phyloP scores from a whole-genome alignment of 2,329 filamentous ascomycete genomes.

The Aureobasidium sp. region DNA sequence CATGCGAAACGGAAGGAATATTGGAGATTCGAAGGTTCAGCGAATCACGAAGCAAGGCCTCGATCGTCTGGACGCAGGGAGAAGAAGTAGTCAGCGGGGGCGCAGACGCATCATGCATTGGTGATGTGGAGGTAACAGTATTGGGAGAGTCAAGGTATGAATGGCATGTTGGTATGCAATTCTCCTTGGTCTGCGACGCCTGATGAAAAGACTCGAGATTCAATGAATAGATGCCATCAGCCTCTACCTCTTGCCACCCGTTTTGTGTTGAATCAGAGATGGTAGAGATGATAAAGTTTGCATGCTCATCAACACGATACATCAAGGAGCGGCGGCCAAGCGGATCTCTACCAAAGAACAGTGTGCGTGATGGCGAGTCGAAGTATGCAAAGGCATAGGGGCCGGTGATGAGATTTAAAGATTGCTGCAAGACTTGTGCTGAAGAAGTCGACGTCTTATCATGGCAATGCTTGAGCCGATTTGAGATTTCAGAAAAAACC shows the following conservation, averaged over 20 bases:
- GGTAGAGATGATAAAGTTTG: conserved; percentile 60
- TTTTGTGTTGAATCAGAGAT: conserved; percentile 49
- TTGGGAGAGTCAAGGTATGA: not conserved
- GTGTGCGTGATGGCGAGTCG: conserved; percentile 51
- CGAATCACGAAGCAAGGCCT: conserved; percentile 23
- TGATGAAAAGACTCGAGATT: conserved; percentile 38
- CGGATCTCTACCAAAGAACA: conserved; percentile 83
- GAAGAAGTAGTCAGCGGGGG: not conserved
- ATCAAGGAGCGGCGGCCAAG: conserved; percentile 81
- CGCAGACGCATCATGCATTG: not conserved
- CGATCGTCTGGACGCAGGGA: conserved; percentile 3
- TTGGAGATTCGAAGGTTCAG: conserved; percentile 43
- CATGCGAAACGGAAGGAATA: conserved; percentile 48
- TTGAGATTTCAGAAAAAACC: conserved; percentile 54
- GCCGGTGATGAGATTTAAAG: conserved; percentile 40
- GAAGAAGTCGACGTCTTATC: conserved; percentile 19
- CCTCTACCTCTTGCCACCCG: conserved; percentile 73
- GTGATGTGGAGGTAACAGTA: not conserved
- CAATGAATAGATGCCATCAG: conserved; percentile 71
- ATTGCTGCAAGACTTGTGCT: conserved; percentile 7
- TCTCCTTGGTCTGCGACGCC: not conserved
- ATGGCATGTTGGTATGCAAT: not conserved
- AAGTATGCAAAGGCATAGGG: conserved; percentile 88
- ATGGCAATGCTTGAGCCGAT: not conserved
- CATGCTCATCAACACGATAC: conserved; percentile 42